Conservation (phyloP, 768 basidiomycete genomes). For the Flagelloscypha sp. region DNA sequence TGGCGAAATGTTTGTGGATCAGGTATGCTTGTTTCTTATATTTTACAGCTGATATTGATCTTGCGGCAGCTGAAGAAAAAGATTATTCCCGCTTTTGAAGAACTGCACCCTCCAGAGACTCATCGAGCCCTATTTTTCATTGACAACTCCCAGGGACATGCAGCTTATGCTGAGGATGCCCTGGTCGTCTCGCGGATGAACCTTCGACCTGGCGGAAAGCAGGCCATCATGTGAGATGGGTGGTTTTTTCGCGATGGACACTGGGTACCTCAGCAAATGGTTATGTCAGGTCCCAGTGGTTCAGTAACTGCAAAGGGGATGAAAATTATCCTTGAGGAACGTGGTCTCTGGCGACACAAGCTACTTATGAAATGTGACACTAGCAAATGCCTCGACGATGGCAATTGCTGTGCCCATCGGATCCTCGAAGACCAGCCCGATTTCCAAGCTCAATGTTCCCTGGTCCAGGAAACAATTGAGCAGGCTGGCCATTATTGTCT, state of each 20-base stretch:
- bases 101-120: slow-evolving; percentile 10
- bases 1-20: slow-evolving; percentile 24
- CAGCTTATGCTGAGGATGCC: slow-evolving; percentile 16
- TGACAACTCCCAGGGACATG: slow-evolving; percentile 20
- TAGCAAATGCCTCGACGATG: slow-evolving; percentile 2
- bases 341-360: slow-evolving; percentile 13
- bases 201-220: slow-evolving; percentile 16
- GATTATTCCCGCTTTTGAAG: slow-evolving; percentile 14
- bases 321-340: slow-evolving; percentile 18
- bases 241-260: slow-evolving; percentile 9
- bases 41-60: background rate
- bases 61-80: slow-evolving; percentile 14
- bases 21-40: slow-evolving; percentile 13
- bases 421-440: slow-evolving; percentile 17
- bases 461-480: slow-evolving; percentile 12
- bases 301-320: no score
- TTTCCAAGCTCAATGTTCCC: slow-evolving; percentile 14
- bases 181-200: slow-evolving; percentile 17
- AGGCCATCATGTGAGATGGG: slow-evolving; percentile 14
- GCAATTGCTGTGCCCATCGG: slow-evolving; percentile 21
- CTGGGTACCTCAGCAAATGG: slow-evolving; percentile 14
- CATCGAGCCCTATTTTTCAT: no score
- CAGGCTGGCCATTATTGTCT: slow-evolving; percentile 8
- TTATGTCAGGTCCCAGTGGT: slow-evolving; percentile 15
- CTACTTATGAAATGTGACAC: slow-evolving; percentile 14